Conservation (phyloP, 768 basidiomycete genomes). For the Mycena capillaripes region DNA sequence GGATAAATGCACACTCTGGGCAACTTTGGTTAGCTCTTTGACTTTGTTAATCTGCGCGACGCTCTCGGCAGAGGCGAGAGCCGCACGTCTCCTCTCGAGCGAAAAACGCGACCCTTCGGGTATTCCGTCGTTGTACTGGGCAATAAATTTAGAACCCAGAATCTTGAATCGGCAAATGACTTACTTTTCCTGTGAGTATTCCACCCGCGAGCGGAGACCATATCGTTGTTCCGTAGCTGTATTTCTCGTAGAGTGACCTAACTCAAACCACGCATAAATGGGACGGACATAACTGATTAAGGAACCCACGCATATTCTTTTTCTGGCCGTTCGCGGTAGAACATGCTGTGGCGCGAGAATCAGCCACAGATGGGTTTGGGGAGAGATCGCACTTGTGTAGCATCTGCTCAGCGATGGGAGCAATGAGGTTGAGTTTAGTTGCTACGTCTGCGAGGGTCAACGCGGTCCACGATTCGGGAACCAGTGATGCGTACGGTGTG, state of each 20-base stretch:
- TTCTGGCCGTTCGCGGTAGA: constrained; percentile 85
- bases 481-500: constrained; percentile 64
- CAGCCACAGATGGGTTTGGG: neutral
- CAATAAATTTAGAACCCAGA: constrained; percentile 23
- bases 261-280: neutral
- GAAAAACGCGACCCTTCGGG: constrained; percentile 78
- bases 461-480: constrained; percentile 42
- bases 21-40: constrained; percentile 72
- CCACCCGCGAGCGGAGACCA: constrained; percentile 83
- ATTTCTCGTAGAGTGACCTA: constrained; percentile 77
- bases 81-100: constrained; percentile 65
- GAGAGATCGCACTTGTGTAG: constrained; percentile 68
- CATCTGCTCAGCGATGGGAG: constrained; percentile 84
- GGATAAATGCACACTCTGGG: constrained; percentile 57
- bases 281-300: neutral
- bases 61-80: constrained; percentile 54
- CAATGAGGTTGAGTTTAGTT: constrained; percentile 71
- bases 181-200: constrained; percentile 82
- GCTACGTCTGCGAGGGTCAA: constrained; percentile 77
- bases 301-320: constrained; percentile 74
- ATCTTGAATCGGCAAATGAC: neutral
- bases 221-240: constrained; percentile 77
- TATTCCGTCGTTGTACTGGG: constrained; percentile 23
- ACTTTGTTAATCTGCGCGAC: constrained; percentile 75
- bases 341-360: constrained; percentile 64